Percentiles rank a stretch among this genome's conserved stretches.
Evolutionary conservation across 225 moss, liverwort and hornwort species (phyloP).

Genomic region (Asterella californica): DNA sequence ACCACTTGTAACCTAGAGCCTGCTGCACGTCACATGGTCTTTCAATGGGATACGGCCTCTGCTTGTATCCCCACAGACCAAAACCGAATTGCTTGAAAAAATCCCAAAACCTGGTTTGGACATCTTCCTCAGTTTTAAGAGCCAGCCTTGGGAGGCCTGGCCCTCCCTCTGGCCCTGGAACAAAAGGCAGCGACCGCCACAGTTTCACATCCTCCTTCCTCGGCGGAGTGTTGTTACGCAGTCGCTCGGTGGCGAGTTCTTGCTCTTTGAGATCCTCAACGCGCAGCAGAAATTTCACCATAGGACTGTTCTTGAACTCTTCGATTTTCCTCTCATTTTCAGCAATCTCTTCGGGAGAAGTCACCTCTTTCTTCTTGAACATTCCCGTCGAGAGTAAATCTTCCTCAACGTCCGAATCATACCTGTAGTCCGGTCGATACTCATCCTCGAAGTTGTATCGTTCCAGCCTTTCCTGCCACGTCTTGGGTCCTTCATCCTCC

Average conservation of each 20-base stretch:
- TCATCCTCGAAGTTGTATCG: slow-evolving; percentile 40
- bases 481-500: slow-evolving; percentile 1
- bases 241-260: slow-evolving; percentile 40
- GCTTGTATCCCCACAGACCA: slow-evolving; percentile 88
- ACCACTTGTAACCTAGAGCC: slow-evolving; percentile 93
- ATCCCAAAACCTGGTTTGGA: slow-evolving; percentile 87
- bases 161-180: slow-evolving; percentile 75
- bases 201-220: slow-evolving; percentile 78
- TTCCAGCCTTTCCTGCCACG: slow-evolving; percentile 37
- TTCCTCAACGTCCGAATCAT: slow-evolving; percentile 62
- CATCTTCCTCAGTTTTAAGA: slow-evolving; percentile 56
- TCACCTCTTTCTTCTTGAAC: slow-evolving; percentile 44
- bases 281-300: slow-evolving; percentile 69
- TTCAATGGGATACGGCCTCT: slow-evolving; percentile 66
- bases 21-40: slow-evolving; percentile 86
- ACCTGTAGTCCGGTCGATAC: slow-evolving; percentile 57
- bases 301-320: slow-evolving; percentile 51
- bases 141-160: slow-evolving; percentile 63
- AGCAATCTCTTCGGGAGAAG: slow-evolving; percentile 59
- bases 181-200: slow-evolving; percentile 70
- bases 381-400: slow-evolving; percentile 49
- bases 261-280: slow-evolving; percentile 59
- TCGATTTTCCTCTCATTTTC: slow-evolving; percentile 54
- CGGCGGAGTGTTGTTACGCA: slow-evolving; percentile 58
- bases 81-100: slow-evolving; percentile 94